Base-by-base conservation (phyloP, 345 rosid species). In the Lenwebbia sp. region DNA sequence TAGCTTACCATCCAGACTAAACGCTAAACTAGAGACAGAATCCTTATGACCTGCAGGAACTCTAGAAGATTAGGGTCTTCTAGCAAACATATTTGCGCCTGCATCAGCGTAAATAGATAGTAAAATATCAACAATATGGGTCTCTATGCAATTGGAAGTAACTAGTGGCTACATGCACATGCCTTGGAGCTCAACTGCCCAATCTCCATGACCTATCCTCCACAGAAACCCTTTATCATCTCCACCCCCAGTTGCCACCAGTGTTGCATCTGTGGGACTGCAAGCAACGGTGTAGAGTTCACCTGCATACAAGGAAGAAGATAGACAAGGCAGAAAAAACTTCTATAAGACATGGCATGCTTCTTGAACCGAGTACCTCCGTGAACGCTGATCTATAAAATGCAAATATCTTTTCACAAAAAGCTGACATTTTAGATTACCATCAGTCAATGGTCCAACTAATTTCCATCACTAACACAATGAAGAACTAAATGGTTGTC, bases 211-310 rank as follows among this genome's bases (percentile, higher is more conserved):
- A 56, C 98, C 98, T 55, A 97, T 94, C 88, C 89, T 95, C 98
- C 98, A 97, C 50, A 97, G 92, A 90, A 94, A 95, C 44, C 92
- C 95, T 89, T 81, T 93, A 81, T 97, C 98, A 89, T 97, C 99
- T 84, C 95, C 94, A 84, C 98, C 98, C 28, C 99, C 99, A 81
- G 98, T 96, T 85, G 98, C 99, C 88, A 96, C 99, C 84, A 94
- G 90, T 22, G 88, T 88, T 47, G 98, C 91, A 87, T 96, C 98
- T 53, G 93, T 90, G 76, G 99, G 96, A 57, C 95, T 94, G 90
- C 98, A 95, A 30, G 95, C 93, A 87, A 94, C 92, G 2, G 95
- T 82, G 89, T 94, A 97, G 60, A 96, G 88, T 90, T 96, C 99
- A 89, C 93, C 99, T 96, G 88, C 50, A 37, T 30, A 30, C 7